Conservation (phyloP, 495 filamentous ascomycete species). For the Lasiosphaeria miniovina region DNA sequence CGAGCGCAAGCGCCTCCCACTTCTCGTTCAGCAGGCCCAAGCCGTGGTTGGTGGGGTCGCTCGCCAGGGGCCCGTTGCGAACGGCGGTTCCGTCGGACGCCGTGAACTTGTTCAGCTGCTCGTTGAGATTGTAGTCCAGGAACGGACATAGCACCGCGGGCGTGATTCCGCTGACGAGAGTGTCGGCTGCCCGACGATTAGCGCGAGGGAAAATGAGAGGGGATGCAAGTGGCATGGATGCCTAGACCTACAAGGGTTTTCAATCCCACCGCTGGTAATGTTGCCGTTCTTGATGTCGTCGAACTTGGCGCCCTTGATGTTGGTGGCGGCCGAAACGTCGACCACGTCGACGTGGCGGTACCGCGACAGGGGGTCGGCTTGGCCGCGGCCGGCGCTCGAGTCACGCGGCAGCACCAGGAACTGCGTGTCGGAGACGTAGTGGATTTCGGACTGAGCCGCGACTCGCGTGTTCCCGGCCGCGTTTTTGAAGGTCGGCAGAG, state of each 20-base stretch:
- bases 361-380: conserved; percentile 47
- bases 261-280: conserved; percentile 25
- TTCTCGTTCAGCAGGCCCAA: conserved; percentile 65
- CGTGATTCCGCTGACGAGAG: conserved; percentile 54
- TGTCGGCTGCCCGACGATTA: conserved; percentile 40
- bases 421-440: conserved; percentile 58
- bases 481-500: conserved; percentile 56
- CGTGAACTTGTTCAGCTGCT: conserved; percentile 61
- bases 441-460: conserved; percentile 72
- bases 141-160: conserved; percentile 67
- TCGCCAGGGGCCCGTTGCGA: conserved; percentile 61
- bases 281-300: conserved; percentile 40
- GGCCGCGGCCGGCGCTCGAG: conserved; percentile 57
- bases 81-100: conserved; percentile 36
- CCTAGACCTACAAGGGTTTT: conserved; percentile 12
- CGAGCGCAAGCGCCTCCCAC: conserved; percentile 70
- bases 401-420: conserved; percentile 73
- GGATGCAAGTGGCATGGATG: not conserved
- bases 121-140: conserved; percentile 70
- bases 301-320: conserved; percentile 57
- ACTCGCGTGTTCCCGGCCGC: conserved; percentile 42
- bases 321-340: conserved; percentile 61
- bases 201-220: not conserved
- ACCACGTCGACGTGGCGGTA: conserved; percentile 77
- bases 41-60: conserved; percentile 27